Evolutionary conservation across 164 flowering plant species (phyloP).

Genomic region (Litsea cubeba): DNA sequence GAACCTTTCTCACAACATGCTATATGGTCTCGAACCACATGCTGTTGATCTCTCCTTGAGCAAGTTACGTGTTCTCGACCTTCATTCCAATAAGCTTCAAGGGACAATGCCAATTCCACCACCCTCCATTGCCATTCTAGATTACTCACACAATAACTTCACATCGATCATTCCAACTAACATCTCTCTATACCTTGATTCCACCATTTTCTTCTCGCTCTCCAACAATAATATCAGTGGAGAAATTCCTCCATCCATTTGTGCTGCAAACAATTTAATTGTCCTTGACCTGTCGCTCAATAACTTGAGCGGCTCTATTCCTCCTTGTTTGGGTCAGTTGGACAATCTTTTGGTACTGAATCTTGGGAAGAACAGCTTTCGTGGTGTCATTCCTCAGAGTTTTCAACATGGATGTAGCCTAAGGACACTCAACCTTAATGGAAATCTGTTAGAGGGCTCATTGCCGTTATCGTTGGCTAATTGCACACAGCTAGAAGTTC

Average conservation of each 20-base stretch:
- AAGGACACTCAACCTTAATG: conserved; percentile 36
- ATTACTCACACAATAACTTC: conserved; percentile 42
- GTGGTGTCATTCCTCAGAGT: conserved; percentile 32
- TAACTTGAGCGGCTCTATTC: conserved; percentile 33
- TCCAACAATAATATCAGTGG: conserved; percentile 39
- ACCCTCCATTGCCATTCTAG: conserved; percentile 14
- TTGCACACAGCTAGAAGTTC: conserved; percentile 41
- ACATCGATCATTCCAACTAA: conserved; percentile 19
- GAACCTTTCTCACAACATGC: background rate
- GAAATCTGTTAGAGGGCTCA: conserved; percentile 40
- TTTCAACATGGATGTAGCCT: conserved; percentile 29
- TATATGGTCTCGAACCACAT: background rate
- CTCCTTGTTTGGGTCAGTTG: conserved; percentile 27
- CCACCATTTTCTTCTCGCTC: conserved; percentile 28
- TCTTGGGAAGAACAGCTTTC: conserved; percentile 34
- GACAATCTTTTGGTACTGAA: conserved; percentile 33
- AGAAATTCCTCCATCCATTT: conserved; percentile 41
- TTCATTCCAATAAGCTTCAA: conserved; percentile 30
- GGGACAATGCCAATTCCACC: conserved; percentile 30
- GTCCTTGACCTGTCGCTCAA: conserved; percentile 50
- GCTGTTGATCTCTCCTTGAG: conserved; percentile 12
- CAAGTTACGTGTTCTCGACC: background rate
- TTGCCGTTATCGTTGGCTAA: conserved; percentile 46
- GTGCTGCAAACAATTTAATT: conserved; percentile 26
- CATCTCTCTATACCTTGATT: conserved; percentile 10